These are phyloP conservation scores for Colletotrichum lupini DNA, from an alignment of 2,329 filamentous ascomycete species.

Conservation along the genomic window DNA sequence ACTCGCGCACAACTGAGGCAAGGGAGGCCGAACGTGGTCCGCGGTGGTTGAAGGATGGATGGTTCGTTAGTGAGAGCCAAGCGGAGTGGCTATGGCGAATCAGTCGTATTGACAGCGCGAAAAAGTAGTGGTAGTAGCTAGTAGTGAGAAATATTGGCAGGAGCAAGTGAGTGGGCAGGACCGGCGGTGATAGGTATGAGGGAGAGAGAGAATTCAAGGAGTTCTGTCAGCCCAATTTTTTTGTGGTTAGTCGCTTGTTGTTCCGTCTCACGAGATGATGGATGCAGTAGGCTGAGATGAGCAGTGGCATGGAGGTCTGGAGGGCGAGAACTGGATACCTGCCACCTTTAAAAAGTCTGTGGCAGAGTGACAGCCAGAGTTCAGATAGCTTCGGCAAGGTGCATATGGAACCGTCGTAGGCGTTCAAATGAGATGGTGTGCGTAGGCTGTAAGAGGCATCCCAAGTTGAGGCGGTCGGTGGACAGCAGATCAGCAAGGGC, in stretches of 20 bases:
- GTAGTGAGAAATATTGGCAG: background rate
- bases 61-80: background rate
- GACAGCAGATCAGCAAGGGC: constrained; percentile 25
- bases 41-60: constrained; percentile 3
- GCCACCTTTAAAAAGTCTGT: constrained; percentile 20
- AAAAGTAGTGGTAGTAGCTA: background rate
- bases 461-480: constrained; percentile 13
- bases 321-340: constrained; percentile 10
- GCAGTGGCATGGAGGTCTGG: constrained; percentile 8
- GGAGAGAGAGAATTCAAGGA: background rate
- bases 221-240: background rate
- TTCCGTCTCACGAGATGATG: background rate
- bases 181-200: background rate
- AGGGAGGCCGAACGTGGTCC: constrained; percentile 21
- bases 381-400: constrained; percentile 23
- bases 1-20: constrained; percentile 16
- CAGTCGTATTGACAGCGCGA: background rate
- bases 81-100: background rate
- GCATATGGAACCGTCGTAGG: constrained; percentile 7
- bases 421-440: constrained; percentile 9
- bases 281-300: constrained; percentile 4
- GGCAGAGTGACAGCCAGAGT: constrained; percentile 11
- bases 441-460: constrained; percentile 21
- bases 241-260: background rate
- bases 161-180: background rate